Percentiles rank a stretch among this genome's conserved stretches.
phyloP scores from a whole-genome alignment of 2,329 filamentous ascomycete genomes.

The Didymosphaeria variabile region DNA sequence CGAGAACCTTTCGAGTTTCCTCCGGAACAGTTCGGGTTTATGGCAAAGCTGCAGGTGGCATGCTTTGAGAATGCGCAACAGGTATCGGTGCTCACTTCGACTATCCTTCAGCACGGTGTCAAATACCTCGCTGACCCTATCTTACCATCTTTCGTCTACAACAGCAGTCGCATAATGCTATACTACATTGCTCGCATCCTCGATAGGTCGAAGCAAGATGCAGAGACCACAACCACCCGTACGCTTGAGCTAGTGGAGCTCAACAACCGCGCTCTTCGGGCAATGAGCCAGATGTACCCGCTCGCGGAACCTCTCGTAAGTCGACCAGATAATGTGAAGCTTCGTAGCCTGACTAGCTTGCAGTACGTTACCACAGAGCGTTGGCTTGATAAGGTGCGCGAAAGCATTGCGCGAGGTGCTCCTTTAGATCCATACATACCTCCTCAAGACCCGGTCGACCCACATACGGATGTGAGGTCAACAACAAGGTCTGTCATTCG shows the following conservation, averaged over 20 bases:
- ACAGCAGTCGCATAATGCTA: conserved; percentile 46
- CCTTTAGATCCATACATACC: conserved; percentile 40
- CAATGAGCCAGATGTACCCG: conserved; percentile 44
- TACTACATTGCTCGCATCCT: conserved; percentile 44
- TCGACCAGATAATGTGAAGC: neutral
- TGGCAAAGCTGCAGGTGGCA: conserved; percentile 35
- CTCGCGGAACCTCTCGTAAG: conserved; percentile 37
- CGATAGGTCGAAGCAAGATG: conserved; percentile 37
- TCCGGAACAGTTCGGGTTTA: conserved; percentile 34
- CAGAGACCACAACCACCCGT: conserved; percentile 33
- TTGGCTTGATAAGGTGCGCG: conserved; percentile 43
- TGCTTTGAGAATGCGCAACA: conserved; percentile 45
- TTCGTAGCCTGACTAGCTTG: neutral
- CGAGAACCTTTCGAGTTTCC: conserved; percentile 42
- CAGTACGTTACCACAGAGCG: conserved; percentile 40
- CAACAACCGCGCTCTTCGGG: conserved; percentile 42
- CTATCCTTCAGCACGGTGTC: conserved; percentile 41
- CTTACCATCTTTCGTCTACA: conserved; percentile 44
- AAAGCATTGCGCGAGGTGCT: conserved; percentile 36
- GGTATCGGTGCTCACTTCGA: conserved; percentile 39
- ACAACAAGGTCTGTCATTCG: conserved; percentile 23
- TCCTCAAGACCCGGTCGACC: conserved; percentile 39
- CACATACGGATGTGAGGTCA: conserved; percentile 26
- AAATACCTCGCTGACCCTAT: conserved; percentile 46
- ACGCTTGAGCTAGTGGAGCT: conserved; percentile 42